Evolutionary conservation across 2,329 filamentous ascomycete species (phyloP), one percentile per base, ranked within the genome.

Genomic region (Cladosporium phlei): DNA sequence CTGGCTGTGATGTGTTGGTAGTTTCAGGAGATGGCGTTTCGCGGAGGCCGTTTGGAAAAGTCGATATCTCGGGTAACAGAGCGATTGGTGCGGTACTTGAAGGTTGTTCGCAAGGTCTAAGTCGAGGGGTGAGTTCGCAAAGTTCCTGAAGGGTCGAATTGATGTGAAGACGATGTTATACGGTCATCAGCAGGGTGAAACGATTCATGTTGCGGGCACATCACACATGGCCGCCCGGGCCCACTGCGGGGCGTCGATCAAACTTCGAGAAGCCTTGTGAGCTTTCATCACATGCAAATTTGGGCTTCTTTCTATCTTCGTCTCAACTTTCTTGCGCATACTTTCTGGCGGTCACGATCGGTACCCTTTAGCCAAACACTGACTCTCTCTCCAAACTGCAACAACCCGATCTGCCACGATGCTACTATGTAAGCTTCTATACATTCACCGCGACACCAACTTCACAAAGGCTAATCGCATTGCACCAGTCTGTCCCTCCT

Each of bases 401-500:
- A 12, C 12, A 4, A 27, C 21, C 8, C 11, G 17, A 19, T 14
- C n/a, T 3, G 28, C 29, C 32, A 45, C 35, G 3, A 45, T 45
- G 42, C 24, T 45, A 6, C 30, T 45, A 14, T 45, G 42, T 45
- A 35, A 14, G 22, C 12, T 5, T 6, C 24, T 6, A 3, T 19
- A 3, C 2, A 19, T 20, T 20, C n/a, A 33, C 12, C 10, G 2
- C 3, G 12, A 8, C n/a, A 33, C 11, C 16, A 6, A 11, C 11
- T 10, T 21, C 11, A 4, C 3, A 16, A 29, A 20, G 12, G 10
- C 37, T 39, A 39, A 39, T n/a, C 16, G 17, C 12, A 24, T 27
- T n/a, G n/a, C n/a, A 22, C 25, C 57, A 86, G 85, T 91, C 79
- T 93, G 87, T 68, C 87, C 87, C 40, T 80, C 80, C 65, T 93